Evolutionary conservation across 768 basidiomycete species (phyloP).

Genomic region (Chalciporus piperatus): DNA sequence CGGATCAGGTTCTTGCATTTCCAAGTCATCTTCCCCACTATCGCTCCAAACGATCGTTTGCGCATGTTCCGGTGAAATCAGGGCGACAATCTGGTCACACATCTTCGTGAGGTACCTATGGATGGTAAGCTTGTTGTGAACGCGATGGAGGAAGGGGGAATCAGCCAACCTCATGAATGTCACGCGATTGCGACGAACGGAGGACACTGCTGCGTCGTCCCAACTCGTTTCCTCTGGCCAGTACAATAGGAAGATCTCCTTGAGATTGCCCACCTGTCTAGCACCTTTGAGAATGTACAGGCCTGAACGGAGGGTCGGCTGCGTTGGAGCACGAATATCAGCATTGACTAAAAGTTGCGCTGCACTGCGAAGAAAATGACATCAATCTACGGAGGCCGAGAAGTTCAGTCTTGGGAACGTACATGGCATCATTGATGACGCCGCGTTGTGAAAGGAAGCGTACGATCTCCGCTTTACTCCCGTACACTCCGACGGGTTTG

Average conservation of each 20-base stretch:
- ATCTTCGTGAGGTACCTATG: constrained; percentile 52
- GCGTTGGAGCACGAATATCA: constrained; percentile 1
- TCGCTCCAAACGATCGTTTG: constrained; percentile 43
- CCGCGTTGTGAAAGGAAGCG: constrained; percentile 39
- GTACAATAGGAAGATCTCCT: constrained; percentile 42
- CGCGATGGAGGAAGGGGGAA: background rate
- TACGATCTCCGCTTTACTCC: constrained; percentile 50
- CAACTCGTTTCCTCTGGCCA: constrained; percentile 58
- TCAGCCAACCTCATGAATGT: background rate
- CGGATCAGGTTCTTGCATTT: constrained; percentile 32
- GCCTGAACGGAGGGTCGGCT: constrained; percentile 21
- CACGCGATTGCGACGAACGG: constrained; percentile 43
- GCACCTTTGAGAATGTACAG: constrained; percentile 16
- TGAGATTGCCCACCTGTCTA: background rate
- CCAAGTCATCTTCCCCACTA: constrained; percentile 20
- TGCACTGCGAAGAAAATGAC: constrained; percentile 1
- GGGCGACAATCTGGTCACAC: constrained; percentile 50
- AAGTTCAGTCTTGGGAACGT: constrained; percentile 9
- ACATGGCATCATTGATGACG: constrained; percentile 41
- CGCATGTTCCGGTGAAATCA: constrained; percentile 49
- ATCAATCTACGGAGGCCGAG: background rate
- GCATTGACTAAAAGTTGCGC: constrained; percentile 13
- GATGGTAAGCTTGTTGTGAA: background rate
- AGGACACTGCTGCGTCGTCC: constrained; percentile 41
- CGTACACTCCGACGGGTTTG: constrained; percentile 57